Base-by-base conservation (phyloP, 73 alveolate genomes). In the Uronychia setigera region DNA sequence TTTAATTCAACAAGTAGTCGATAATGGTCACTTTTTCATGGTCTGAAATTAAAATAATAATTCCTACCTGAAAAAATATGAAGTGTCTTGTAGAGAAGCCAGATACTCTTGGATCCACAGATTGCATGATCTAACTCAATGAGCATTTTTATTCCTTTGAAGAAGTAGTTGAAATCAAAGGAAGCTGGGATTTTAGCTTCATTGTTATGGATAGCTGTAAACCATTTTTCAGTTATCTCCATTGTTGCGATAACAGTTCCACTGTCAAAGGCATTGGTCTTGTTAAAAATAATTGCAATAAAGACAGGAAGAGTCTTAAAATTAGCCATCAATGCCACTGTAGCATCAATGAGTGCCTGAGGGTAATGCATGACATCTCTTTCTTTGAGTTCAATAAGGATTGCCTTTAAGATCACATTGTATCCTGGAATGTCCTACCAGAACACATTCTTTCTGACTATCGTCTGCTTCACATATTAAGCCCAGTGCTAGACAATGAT, bases 371-470 rank as follows among this genome's bases (percentile, higher is more conserved):
- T 83, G 26, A 96, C 82, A n/a, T 92, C 96, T 83, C 98, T 84
- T 9, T 86, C 94, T 78, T 94, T 96, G 92, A 96, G 76, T 77
- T 96, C 99, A 1, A 92, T 58, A 0, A 96, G 81, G 30, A 96
- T 84, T 1, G 95, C 91, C 80, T 93, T 94, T 0, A 96, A 88
- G 29, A 96, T 92, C 32, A 78, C 79, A 58, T 77, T 85, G 79
- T 80, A 80, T 29, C 99, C 99, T 30, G 99, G 99, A n/a, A 96
- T 83, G 82, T 93, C 89, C 67, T 85, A 60, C 97, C 97, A 96
- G 30, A 87, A 86, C 19, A 96, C 93, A 76, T 92, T 90, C 28
- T 94, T 80, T 78, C 93, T 89, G 0, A 88, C 96, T 0, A 93
- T 90, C 5, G 91, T 90, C 30, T 86, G 80, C 28, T 80, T 82